phyloP scores from a whole-genome alignment of 306 rosid species.

The Castanospermum australe region DNA sequence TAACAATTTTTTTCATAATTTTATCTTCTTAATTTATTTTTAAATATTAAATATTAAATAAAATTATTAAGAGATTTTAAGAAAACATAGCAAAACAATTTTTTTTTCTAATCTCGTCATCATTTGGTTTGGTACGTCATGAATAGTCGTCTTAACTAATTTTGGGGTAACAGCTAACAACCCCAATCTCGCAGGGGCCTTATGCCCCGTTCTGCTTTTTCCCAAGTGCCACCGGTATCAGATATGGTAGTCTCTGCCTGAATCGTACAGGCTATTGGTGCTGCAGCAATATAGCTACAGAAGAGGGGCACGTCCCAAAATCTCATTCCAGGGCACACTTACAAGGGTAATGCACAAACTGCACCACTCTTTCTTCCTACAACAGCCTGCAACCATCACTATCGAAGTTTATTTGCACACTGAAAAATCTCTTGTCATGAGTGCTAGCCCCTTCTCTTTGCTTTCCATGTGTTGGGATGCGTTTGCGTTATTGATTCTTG shows the following conservation, averaged over 20 bases:
- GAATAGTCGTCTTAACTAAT: constrained; percentile 1
- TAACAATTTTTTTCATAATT: not conserved
- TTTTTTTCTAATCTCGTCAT: not conserved
- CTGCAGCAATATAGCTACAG: constrained; percentile 8
- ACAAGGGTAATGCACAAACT: constrained; percentile 22
- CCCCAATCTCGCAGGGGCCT: constrained; percentile 4
- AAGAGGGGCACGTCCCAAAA: constrained; percentile 6
- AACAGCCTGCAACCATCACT: constrained; percentile 17
- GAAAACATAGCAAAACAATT: too few species aligned
- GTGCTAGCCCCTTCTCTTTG: not conserved
- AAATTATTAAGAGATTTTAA: not conserved
- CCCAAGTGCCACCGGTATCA: not conserved
- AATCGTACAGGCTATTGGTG: not conserved
- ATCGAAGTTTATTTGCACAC: constrained; percentile 3
- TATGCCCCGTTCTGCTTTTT: not conserved
- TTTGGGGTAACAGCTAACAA: not conserved
- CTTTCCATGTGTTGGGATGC: not conserved
- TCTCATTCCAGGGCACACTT: constrained; percentile 10
- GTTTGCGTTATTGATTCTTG: constrained; percentile 1
- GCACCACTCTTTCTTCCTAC: not conserved
- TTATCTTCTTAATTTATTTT: too few species aligned
- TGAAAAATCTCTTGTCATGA: not conserved
- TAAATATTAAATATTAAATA: too few species aligned
- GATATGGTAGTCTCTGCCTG: constrained; percentile 17
- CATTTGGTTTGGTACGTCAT: not conserved